These are phyloP conservation scores for Diaporthe nobilis DNA, from an alignment of 2,329 filamentous ascomycete species.

Conservation along the genomic window DNA sequence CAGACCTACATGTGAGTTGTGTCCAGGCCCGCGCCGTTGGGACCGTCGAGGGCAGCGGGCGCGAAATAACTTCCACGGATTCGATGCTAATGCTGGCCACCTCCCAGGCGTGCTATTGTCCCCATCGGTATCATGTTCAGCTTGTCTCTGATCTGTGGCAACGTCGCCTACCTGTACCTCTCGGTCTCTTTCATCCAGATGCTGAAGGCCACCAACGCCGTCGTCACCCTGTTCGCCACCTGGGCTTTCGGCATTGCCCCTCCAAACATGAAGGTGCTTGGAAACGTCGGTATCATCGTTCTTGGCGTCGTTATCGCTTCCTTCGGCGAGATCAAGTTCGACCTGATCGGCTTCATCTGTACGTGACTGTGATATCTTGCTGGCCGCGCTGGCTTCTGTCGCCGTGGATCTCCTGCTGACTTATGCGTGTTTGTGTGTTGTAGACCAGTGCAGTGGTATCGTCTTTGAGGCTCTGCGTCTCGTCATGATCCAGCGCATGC, in stretches of 20 bases:
- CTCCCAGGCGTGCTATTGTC: conserved; percentile 80
- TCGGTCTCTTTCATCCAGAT: conserved; percentile 96
- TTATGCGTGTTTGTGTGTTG: background rate
- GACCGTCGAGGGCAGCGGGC: conserved; percentile 61
- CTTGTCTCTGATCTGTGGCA: conserved; percentile 91
- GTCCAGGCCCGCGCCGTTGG: background rate
- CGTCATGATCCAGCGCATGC: conserved; percentile 82
- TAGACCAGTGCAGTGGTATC: conserved; percentile 79
- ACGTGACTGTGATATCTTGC: background rate
- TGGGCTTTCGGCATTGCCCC: conserved; percentile 86
- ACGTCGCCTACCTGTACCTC: conserved; percentile 90
- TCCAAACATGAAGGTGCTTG: conserved; percentile 83
- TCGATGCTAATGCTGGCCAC: conserved; percentile 4
- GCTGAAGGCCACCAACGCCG: conserved; percentile 95
- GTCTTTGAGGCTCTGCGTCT: conserved; percentile 83
- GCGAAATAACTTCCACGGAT: background rate
- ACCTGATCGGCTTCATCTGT: conserved; percentile 78
- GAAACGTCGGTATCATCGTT: conserved; percentile 92
- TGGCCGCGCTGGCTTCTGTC: background rate
- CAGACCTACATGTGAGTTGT: conserved; percentile 43
- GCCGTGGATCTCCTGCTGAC: background rate
- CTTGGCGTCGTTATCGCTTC: conserved; percentile 92
- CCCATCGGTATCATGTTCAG: conserved; percentile 94
- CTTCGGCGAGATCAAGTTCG: conserved; percentile 91
- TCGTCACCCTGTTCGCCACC: conserved; percentile 86